A percentile compares a stretch with the other conserved stretches of the same genome.
These are phyloP conservation scores for Aspergillus avenaceus DNA, from an alignment of 495 filamentous ascomycete species.

Conservation along the genomic window DNA sequence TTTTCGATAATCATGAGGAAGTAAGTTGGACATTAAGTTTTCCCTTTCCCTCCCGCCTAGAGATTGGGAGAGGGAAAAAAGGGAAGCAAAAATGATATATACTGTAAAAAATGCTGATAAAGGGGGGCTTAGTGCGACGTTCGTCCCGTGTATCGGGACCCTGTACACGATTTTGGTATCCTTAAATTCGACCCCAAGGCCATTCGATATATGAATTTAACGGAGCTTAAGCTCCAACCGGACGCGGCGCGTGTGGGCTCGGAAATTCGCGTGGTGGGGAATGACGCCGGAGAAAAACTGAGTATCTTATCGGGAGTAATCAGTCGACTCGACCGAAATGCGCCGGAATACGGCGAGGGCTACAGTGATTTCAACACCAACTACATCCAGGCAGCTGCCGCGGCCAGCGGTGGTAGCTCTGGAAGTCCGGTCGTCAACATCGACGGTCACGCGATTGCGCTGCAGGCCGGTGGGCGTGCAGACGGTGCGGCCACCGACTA, in stretches of 20 bases:
- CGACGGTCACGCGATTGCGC: constrained; percentile 84
- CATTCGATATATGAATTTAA: constrained; percentile 93
- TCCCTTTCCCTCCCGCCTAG: too few species aligned
- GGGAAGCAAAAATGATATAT: neutral
- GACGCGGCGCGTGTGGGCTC: constrained; percentile 84
- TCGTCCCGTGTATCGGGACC: constrained; percentile 96
- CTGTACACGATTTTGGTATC: constrained; percentile 97
- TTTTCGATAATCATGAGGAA: constrained; percentile 98
- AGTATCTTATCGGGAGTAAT: constrained; percentile 98
- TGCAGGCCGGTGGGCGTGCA: constrained; percentile 90
- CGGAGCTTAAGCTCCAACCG: constrained; percentile 75
- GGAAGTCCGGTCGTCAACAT: constrained; percentile 97
- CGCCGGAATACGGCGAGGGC: constrained; percentile 95
- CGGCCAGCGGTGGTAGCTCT: constrained; percentile 92
- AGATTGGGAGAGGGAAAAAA: too few species aligned
- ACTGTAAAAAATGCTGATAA: neutral
- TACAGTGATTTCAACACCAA: constrained; percentile 99
- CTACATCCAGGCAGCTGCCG: constrained; percentile 97
- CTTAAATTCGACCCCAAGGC: constrained; percentile 91
- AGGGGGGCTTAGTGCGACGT: constrained; percentile 77
- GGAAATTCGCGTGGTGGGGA: constrained; percentile 96
- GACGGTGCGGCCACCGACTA: constrained; percentile 98
- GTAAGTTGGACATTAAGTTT: constrained; percentile 28
- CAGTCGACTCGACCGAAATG: constrained; percentile 90
- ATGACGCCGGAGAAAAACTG: constrained; percentile 97